Base-by-base conservation (phyloP, 164 flowering plant species). In the Berberis vulgaris region DNA sequence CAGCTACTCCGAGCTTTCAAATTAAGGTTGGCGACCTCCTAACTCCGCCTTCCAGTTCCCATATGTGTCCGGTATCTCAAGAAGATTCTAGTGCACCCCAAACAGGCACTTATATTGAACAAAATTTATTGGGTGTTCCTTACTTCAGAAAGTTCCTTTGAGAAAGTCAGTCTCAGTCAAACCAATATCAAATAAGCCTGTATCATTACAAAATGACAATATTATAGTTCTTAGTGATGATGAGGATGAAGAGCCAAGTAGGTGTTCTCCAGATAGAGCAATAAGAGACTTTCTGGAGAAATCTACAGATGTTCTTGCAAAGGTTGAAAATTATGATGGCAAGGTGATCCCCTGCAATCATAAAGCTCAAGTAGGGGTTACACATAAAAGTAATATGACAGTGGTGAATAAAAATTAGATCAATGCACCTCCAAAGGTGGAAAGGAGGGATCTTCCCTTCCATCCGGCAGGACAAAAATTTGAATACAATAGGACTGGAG, bases 221-320 rank as follows among this genome's bases (percentile, higher is more conserved):
- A 9, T 72, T 41, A 68, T 72, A 54, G 61, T 65, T 68, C 69
- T 74, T 64, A 72, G 70, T 52, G 73, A 74, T 54, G 72, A 70
- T 58, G 79, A 69, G 38, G 67, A 63, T 54, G 72, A 72, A 43
- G 59, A 76, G 53, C 54, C 70, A 8, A 53, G 49, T 62, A 63
- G 59, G 59, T 61, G 69, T 41, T 26, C 57, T 57, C 43, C 71
- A 41, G 69, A 46, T 59, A 66, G 42, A 47, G 54, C 41, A 38
- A 71, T 60, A 45, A 78, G 52, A 49, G 60, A 6, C 43, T 67
- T 72, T 69, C 54, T 72, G 26, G 26, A 26, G 52, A 77, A 75
- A 75, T 88, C 89, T 90, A 89, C 89, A 62, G 78, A 68, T 38
- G 8, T 12, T 12, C 44, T 38, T 59, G 49, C 26, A 11, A 67